phyloP scores from a whole-genome alignment of 2,329 filamentous ascomycete genomes.

The Metarhizium rileyi region DNA sequence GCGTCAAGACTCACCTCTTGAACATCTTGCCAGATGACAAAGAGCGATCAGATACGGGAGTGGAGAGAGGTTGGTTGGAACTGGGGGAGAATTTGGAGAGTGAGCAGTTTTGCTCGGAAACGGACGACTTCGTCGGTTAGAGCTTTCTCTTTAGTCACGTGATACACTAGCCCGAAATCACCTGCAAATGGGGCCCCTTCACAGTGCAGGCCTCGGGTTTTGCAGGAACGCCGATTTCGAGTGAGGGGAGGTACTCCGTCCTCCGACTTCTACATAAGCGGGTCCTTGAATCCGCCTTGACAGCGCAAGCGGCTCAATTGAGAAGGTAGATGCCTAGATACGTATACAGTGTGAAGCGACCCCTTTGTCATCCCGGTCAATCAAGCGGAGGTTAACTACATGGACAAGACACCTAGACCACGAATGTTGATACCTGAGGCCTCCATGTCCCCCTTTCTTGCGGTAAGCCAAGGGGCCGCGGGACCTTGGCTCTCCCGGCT shows the following conservation, averaged over 20 bases:
- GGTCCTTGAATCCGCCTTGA: no score
- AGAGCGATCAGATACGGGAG: slow-evolving; percentile 52
- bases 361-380: not conserved
- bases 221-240: not conserved
- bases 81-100: slow-evolving; percentile 39
- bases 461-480: no score
- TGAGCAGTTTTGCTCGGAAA: slow-evolving; percentile 39
- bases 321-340: no score
- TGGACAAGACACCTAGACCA: no score
- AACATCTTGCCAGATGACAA: slow-evolving; percentile 68
- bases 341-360: not conserved
- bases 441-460: not conserved
- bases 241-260: no score
- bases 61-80: slow-evolving; percentile 45
- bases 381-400: not conserved
- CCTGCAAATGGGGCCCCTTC: not conserved
- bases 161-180: slow-evolving; percentile 21
- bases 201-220: slow-evolving; percentile 6
- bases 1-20: slow-evolving; percentile 57
- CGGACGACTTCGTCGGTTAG: slow-evolving; percentile 32
- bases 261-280: no score
- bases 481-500: not conserved
- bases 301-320: no score
- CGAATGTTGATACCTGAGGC: not conserved
- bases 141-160: slow-evolving; percentile 33